Evolutionary conservation across 257 asterid genomes (phyloP), one percentile per base, ranked within the genome.

Genomic region (Penstemon davidsonii): DNA sequence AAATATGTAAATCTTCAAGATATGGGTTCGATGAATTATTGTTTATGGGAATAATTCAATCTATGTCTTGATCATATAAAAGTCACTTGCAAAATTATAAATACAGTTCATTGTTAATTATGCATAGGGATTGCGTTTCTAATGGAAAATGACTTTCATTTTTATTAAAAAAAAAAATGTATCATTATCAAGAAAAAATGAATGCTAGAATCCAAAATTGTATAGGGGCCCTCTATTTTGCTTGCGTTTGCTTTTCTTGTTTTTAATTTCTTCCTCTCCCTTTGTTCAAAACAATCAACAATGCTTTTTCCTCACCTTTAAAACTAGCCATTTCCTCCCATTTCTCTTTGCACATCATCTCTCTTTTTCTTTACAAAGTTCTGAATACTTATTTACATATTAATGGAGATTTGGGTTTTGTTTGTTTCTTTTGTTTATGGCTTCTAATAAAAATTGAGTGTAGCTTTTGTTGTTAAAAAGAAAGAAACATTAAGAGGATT

Each of bases 141-240:
- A 47, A 68, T 47, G 76, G 76, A 70, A 61, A 57, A 62, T 45
- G 70, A 80, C 85, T 57, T 50, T 11, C 4, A 15, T 41, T 44
- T 43, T 40, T 51, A 19, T 15, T 60, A 70, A n/a, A 71, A 64
- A 25, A 25, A 1, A 25, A 2, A 1, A 25, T 25, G 33, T 25
- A 49, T 54, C 62, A 60, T 60, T 68, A 58, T 45, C 51, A 59
- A 5, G 73, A 71, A 64, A 25, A 25, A 63, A 62, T 66, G 49
- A 69, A 36, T 51, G 79, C 83, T 69, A 80, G 38, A 63, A 60
- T 73, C 83, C 79, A 80, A 80, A 77, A 68, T 19, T 59, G 60
- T 33, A 67, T 37, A 11, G 79, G 82, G 85, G 52, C 73, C 85
- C 79, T 5, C 33, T 39, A 38, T 52, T 8, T 70, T 75, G 83